phyloP scores from a whole-genome alignment of 2,329 filamentous ascomycete genomes.

The Domatiomyces globalis region DNA sequence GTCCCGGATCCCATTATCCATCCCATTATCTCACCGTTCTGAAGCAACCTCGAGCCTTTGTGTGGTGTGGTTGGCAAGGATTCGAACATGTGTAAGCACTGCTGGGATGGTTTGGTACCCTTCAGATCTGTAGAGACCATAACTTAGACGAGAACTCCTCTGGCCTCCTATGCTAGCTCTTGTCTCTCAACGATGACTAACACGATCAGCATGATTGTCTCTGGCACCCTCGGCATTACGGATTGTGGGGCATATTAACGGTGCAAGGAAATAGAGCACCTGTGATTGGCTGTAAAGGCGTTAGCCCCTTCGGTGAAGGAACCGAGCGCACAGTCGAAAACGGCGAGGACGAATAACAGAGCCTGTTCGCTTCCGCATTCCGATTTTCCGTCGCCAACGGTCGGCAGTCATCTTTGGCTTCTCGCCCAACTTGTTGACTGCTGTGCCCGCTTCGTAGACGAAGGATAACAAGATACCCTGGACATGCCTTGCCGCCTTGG shows the following conservation, averaged over 20 bases:
- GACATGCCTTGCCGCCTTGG: not conserved
- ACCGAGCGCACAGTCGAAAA: not conserved
- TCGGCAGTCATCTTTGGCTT: not conserved
- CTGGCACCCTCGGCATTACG: not conserved
- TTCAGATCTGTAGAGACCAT: not conserved
- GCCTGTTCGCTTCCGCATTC: not conserved
- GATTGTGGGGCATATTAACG: not conserved
- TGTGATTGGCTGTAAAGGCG: not conserved
- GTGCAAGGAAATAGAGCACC: not conserved
- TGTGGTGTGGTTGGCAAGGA: not conserved
- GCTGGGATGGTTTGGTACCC: not conserved
- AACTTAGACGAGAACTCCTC: not conserved
- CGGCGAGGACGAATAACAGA: not conserved
- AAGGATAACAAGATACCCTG: not conserved
- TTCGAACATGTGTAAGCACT: not conserved
- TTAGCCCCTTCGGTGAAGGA: not conserved
- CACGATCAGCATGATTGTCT: not conserved
- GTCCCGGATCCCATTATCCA: not conserved
- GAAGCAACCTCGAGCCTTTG: not conserved
- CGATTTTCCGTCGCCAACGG: not conserved
- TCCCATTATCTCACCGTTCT: not conserved
- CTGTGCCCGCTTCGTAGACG: not conserved
- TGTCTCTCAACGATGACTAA: not conserved
- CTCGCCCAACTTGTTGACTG: not conserved
- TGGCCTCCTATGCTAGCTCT: not conserved